These are phyloP conservation scores for Russula abietina DNA, from an alignment of 768 basidiomycete genomes.

Conservation along the genomic window DNA sequence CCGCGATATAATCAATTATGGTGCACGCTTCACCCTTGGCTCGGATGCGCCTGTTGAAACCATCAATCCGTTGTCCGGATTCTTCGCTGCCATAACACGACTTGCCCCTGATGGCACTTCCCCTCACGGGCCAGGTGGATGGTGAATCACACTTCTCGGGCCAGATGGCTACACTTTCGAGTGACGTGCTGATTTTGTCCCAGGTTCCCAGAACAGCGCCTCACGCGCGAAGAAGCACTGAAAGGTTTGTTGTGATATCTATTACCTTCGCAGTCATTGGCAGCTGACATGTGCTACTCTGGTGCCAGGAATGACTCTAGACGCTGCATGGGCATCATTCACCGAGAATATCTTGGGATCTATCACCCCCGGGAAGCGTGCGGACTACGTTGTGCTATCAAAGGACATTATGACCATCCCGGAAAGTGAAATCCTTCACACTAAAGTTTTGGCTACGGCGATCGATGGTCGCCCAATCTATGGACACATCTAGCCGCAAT, in stretches of 20 bases:
- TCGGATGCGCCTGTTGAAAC: slow-evolving; percentile 89
- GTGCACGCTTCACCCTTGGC: slow-evolving; percentile 68
- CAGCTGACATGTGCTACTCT: not conserved
- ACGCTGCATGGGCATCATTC: slow-evolving; percentile 85
- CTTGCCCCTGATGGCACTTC: slow-evolving; percentile 62
- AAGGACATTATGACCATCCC: slow-evolving; percentile 73
- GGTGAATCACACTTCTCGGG: slow-evolving; percentile 43
- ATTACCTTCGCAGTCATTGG: not conserved
- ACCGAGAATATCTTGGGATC: slow-evolving; percentile 70
- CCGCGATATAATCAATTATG: slow-evolving; percentile 58
- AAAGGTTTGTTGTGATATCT: slow-evolving; percentile 41
- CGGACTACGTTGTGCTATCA: slow-evolving; percentile 82
- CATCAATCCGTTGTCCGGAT: slow-evolving; percentile 76
- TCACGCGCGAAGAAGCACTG: slow-evolving; percentile 72
- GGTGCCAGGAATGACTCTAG: slow-evolving; percentile 71
- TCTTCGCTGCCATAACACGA: slow-evolving; percentile 84
- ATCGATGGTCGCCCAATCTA: slow-evolving; percentile 62
- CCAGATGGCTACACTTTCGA: not conserved
- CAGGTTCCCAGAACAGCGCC: slow-evolving; percentile 79
- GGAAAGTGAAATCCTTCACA: slow-evolving; percentile 51
- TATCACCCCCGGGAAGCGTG: slow-evolving; percentile 68
- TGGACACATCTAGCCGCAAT: slow-evolving; percentile 33
- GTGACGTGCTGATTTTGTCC: not conserved
- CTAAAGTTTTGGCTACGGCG: slow-evolving; percentile 66
- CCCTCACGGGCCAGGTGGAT: slow-evolving; percentile 78